Conservation (phyloP, 371 early-diverging fungal genomes). For the Parasitella parasitica region DNA sequence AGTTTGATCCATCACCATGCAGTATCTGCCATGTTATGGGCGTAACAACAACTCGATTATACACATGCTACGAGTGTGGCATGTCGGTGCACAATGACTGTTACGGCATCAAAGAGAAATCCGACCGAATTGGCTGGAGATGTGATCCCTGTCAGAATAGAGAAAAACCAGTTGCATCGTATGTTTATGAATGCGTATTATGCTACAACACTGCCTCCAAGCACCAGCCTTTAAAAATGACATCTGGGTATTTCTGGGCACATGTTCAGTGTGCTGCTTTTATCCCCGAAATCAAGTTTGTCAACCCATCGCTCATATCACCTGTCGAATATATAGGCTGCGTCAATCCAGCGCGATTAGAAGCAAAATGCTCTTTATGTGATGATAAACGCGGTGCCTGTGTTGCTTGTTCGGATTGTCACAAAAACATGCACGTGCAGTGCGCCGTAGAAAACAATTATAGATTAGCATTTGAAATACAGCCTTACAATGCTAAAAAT, state of each 20-base stretch:
- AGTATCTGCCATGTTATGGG: conserved; percentile 46
- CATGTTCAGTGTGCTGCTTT: conserved; percentile 90
- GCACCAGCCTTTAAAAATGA: conserved; percentile 79
- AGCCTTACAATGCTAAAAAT: conserved; percentile 2
- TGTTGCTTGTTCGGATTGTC: conserved; percentile 43
- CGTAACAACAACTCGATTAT: conserved; percentile 25
- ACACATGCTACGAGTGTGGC: conserved; percentile 62
- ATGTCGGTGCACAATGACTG: conserved; percentile 66
- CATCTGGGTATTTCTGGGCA: conserved; percentile 88
- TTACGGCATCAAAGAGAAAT: conserved; percentile 36
- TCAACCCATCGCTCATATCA: conserved; percentile 63
- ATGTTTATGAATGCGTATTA: conserved; percentile 62
- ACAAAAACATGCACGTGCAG: conserved; percentile 40
- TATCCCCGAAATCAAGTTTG: conserved; percentile 76
- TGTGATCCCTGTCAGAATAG: conserved; percentile 69
- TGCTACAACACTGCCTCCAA: conserved; percentile 46
- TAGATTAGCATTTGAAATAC: conserved; percentile 47
- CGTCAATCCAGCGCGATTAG: conserved; percentile 67
- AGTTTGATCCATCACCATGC: conserved; percentile 41
- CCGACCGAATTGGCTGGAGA: conserved; percentile 44
- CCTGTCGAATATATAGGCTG: conserved; percentile 77
- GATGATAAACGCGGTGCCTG: conserved; percentile 40
- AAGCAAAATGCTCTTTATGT: conserved; percentile 52
- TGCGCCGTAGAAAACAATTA: conserved; percentile 51
- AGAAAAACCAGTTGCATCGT: conserved; percentile 58